A percentile compares a stretch with the other conserved stretches of the same genome.
phyloP scores from a whole-genome alignment of 2,329 filamentous ascomycete species.

The Ascochyta lentis region DNA sequence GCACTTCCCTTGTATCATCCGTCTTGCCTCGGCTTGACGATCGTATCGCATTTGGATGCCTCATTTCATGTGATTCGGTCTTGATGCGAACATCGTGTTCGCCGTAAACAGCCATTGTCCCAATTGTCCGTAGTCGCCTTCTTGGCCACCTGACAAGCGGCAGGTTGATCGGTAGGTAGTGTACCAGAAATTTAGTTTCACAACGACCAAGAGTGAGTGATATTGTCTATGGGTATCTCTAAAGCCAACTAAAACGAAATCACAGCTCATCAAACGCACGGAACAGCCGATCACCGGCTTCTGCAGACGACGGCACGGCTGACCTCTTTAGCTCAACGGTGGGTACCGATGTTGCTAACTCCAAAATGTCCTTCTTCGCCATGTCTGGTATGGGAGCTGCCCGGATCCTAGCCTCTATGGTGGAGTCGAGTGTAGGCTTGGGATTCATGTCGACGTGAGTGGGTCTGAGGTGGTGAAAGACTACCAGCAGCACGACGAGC shows the following conservation, averaged over 20 bases:
- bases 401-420: constrained; percentile 28
- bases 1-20: background rate
- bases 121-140: constrained; percentile 1
- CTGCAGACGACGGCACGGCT: constrained; percentile 1
- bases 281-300: constrained; percentile 23
- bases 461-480: constrained; percentile 43
- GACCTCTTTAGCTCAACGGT: constrained; percentile 12
- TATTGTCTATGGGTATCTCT: constrained; percentile 25
- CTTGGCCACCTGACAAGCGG: background rate
- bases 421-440: constrained; percentile 23
- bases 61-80: background rate
- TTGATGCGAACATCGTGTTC: constrained; percentile 5
- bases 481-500: constrained; percentile 56
- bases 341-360: constrained; percentile 14
- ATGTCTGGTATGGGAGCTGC: constrained; percentile 42
- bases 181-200: background rate
- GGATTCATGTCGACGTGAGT: constrained; percentile 14
- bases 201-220: background rate
- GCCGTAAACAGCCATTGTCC: background rate
- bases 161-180: background rate
- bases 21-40: background rate
- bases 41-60: constrained; percentile 2
- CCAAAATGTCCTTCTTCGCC: constrained; percentile 44
- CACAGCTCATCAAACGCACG: constrained; percentile 36
- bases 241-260: constrained; percentile 5